Conservation (phyloP, 164 flowering plant genomes). For the Magnolia officinalis region DNA sequence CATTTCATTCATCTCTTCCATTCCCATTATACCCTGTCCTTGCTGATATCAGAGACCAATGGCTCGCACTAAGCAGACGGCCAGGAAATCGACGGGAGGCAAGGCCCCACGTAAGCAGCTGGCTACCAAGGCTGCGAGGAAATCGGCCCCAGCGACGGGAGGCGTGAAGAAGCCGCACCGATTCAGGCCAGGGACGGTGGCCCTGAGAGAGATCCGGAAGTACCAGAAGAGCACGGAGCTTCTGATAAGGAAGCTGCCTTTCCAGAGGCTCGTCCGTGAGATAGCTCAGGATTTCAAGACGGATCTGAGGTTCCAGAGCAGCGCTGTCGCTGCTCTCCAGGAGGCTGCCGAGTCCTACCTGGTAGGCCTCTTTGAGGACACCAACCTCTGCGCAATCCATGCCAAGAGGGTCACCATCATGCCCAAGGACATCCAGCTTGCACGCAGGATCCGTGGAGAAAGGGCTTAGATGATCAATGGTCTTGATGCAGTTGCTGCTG, state of each 20-base stretch:
- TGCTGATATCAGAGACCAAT: background rate
- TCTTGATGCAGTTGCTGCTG: too few species aligned
- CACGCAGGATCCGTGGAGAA: conserved; percentile 17
- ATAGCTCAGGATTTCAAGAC: conserved; percentile 19
- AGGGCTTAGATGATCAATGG: conserved; percentile 4
- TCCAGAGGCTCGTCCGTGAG: conserved; percentile 11
- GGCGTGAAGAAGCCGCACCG: conserved; percentile 17
- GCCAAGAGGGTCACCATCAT: conserved; percentile 21
- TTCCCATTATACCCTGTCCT: background rate
- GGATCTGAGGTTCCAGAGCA: conserved; percentile 12
- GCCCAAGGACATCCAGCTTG: conserved; percentile 20
- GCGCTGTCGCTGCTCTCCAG: conserved; percentile 14
- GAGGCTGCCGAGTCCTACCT: conserved; percentile 20
- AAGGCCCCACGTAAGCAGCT: conserved; percentile 18
- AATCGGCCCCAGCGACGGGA: conserved; percentile 18
- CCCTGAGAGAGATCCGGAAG: conserved; percentile 14
- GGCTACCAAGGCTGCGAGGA: conserved; percentile 16
- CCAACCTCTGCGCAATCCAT: conserved; percentile 19
- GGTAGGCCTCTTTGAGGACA: conserved; percentile 20
- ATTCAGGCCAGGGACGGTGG: conserved; percentile 15
- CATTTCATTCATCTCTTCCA: background rate
- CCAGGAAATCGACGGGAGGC: conserved; percentile 16
- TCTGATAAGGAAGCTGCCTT: conserved; percentile 13
- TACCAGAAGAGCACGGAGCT: conserved; percentile 18
- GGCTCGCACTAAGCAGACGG: conserved; percentile 24